These are phyloP conservation scores for Globisporangium recalcitrans DNA, from an alignment of 352 stramenopile genomes.

Conservation along the genomic window DNA sequence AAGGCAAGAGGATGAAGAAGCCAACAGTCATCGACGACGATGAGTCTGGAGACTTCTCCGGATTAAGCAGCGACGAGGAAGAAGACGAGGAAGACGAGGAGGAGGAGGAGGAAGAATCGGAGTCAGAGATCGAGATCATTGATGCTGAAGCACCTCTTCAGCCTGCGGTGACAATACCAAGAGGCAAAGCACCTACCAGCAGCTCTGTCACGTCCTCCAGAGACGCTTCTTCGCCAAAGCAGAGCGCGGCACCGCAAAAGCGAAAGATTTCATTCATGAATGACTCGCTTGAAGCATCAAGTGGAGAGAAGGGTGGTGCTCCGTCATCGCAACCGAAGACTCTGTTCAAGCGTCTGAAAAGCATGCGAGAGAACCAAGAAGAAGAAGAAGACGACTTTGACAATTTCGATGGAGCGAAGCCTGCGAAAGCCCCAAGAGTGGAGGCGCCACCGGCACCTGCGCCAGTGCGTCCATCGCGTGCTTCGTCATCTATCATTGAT, in stretches of 20 bases:
- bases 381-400: slow-evolving; percentile 25
- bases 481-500: slow-evolving; percentile 18
- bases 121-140: slow-evolving; percentile 12
- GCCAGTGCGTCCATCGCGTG: neutral
- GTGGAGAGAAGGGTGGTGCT: neutral
- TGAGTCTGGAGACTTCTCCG: slow-evolving; percentile 35
- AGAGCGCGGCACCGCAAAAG: slow-evolving; percentile 2
- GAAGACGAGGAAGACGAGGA: slow-evolving; percentile 28
- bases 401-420: neutral
- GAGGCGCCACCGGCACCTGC: neutral
- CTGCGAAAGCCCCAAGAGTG: neutral
- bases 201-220: neutral
- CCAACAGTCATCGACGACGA: slow-evolving; percentile 40
- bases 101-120: slow-evolving; percentile 7
- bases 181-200: neutral
- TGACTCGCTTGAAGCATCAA: slow-evolving; percentile 1
- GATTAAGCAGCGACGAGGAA: slow-evolving; percentile 27
- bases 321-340: slow-evolving; percentile 15
- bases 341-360: slow-evolving; percentile 21
- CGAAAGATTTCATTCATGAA: slow-evolving; percentile 15
- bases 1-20: slow-evolving; percentile 27
- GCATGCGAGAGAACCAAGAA: slow-evolving; percentile 20
- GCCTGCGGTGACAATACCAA: neutral
- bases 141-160: slow-evolving; percentile 11
- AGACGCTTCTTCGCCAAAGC: neutral